Evolutionary conservation across 495 filamentous ascomycete genomes (phyloP), one percentile per base, ranked within the genome.

Genomic region (Xylaria curta): DNA sequence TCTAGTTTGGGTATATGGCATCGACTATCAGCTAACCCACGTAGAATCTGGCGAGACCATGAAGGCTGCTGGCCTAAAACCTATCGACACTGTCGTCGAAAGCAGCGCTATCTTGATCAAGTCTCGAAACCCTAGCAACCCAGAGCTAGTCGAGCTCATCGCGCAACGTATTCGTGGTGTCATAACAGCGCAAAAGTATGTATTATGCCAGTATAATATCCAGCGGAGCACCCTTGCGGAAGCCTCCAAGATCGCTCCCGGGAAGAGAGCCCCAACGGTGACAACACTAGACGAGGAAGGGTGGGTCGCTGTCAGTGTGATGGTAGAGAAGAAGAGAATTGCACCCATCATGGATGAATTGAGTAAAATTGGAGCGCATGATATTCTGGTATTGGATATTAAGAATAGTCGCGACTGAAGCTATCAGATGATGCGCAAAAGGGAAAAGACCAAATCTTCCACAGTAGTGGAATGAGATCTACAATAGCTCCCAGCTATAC

Each of bases 21-120:
- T 21, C 53, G 6, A 46, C n/a, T 40, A 69, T 42, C 17, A 42
- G 31, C 60, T 44, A 24, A 60, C 54, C 13, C 7, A 47, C 40
- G 5, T 71, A 97, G 96, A 99, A 88, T 99, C 96, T 47, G 96
- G 96, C 61, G 95, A 98, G 78, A 99, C 96, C 13, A 99, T 99
- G 96, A 94, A 91, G 76, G 96, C 94, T 3, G 95, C 95, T 44
- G 97, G 97, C n/a, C 87, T 99, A 54, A 97, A 96, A 81, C 89
- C 97, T 72, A 97, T 99, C 77, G 94, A 94, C 72, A 99, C 96
- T 2, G 94, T 99, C 21, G 86, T 97, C 36, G 89, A 92, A 66
- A 93, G 91, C 68, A 93, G 90, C 4, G 94, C 96, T 31, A 88
- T 97, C 33, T 88, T 99, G 44, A 94, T 99, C 85, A 95, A 95